Percentiles rank a stretch among this genome's conserved stretches.
Conservation (phyloP, 2,329 filamentous ascomycete genomes). For the Fusarium tjaetaba region DNA sequence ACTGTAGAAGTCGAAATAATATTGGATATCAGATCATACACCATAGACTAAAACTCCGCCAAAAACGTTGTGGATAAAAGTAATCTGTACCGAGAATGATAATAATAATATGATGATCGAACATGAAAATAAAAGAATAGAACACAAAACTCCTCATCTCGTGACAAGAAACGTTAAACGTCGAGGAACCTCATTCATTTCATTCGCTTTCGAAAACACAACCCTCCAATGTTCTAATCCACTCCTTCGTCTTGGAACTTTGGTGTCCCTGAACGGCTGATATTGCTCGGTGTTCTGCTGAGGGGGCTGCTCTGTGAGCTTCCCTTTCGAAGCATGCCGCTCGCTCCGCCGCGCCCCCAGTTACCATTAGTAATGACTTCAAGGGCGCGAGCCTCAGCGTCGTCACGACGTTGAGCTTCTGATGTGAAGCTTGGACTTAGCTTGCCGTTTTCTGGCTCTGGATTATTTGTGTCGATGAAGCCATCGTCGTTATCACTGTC, state of each 20-base stretch:
- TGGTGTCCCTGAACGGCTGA: conserved; percentile 31
- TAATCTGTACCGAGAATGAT: conserved; percentile 19
- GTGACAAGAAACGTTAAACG: conserved; percentile 30
- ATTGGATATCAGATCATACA: conserved; percentile 19
- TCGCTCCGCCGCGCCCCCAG: conserved; percentile 55
- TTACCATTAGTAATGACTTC: conserved; percentile 54
- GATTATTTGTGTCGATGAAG: conserved; percentile 38
- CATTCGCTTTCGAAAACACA: conserved; percentile 26
- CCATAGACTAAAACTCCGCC: conserved; percentile 1
- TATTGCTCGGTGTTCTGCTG: conserved; percentile 21
- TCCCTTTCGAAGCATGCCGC: conserved; percentile 54
- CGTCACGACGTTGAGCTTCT: conserved; percentile 48
- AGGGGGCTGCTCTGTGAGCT: conserved; percentile 38
- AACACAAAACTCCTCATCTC: conserved; percentile 33
- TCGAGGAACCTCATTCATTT: conserved; percentile 14
- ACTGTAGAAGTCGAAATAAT: neutral
- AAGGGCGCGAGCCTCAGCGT: conserved; percentile 58
- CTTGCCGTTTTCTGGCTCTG: conserved; percentile 49
- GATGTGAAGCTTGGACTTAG: conserved; percentile 52
- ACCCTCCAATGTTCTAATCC: conserved; percentile 39
- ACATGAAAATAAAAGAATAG: conserved; percentile 4
- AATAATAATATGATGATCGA: conserved; percentile 1
- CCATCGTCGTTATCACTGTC: conserved; percentile 52
- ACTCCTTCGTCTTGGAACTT: conserved; percentile 47
- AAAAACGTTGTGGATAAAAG: neutral